These are phyloP conservation scores for Pyricularia sp. DNA, from an alignment of 2,329 filamentous ascomycete species.

Conservation along the genomic window DNA sequence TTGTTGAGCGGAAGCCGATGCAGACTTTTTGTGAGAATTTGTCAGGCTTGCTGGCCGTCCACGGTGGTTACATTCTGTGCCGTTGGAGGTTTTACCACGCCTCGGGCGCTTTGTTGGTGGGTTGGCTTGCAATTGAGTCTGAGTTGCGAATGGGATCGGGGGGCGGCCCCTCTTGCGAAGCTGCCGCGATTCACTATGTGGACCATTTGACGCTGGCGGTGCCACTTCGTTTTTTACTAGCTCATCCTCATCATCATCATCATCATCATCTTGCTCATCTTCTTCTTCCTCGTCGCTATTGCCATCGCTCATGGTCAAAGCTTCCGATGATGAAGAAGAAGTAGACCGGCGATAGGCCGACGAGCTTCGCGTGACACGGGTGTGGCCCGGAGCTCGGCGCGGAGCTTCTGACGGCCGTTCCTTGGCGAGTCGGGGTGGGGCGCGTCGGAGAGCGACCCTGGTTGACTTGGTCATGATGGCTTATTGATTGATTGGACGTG, in stretches of 20 bases:
- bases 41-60: background rate
- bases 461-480: background rate
- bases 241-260: background rate
- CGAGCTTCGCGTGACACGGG: conserved; percentile 5
- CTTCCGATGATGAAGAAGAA: background rate
- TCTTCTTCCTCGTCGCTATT: background rate
- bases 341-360: background rate
- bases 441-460: conserved; percentile 2
- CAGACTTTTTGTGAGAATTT: background rate
- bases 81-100: background rate
- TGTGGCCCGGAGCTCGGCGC: background rate
- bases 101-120: background rate
- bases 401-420: conserved; percentile 1
- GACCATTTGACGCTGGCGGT: background rate
- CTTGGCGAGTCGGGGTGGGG: conserved; percentile 6
- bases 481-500: background rate
- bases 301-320: background rate
- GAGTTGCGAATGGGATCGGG: background rate
- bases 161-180: background rate
- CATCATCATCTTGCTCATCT: background rate
- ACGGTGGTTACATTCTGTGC: background rate
- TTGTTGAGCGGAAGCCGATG: background rate
- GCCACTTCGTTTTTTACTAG: background rate
- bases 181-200: background rate
- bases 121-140: background rate